A percentile compares a stretch with the other conserved stretches of the same genome.
Evolutionary conservation across 2,329 filamentous ascomycete genomes (phyloP).

Genomic region (Mycogone perniciosa): DNA sequence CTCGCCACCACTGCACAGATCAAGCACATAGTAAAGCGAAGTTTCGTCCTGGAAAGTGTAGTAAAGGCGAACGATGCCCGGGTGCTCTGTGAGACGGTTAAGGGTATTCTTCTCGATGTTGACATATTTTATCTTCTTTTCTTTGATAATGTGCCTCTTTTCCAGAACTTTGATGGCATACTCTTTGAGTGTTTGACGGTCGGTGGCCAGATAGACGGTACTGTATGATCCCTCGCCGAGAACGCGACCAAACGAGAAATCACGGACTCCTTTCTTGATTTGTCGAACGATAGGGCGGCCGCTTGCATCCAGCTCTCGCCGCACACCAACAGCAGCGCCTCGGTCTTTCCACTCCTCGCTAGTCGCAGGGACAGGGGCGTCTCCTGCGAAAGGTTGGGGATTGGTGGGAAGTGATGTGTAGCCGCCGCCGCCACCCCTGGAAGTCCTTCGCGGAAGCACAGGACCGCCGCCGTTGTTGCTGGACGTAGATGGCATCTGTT

Average conservation of each 20-base stretch:
- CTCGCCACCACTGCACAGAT: slow-evolving; percentile 87
- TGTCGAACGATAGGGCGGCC: slow-evolving; percentile 75
- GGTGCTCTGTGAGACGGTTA: slow-evolving; percentile 92
- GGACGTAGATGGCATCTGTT: neutral
- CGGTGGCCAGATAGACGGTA: slow-evolving; percentile 86
- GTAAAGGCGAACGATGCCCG: slow-evolving; percentile 91
- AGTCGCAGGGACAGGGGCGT: slow-evolving; percentile 44
- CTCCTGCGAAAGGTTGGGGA: slow-evolving; percentile 29
- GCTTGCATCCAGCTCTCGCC: slow-evolving; percentile 77
- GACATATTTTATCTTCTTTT: slow-evolving; percentile 99
- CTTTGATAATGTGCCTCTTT: slow-evolving; percentile 98
- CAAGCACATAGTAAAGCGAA: slow-evolving; percentile 93
- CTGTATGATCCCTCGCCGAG: slow-evolving; percentile 97
- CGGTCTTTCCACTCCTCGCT: slow-evolving; percentile 95
- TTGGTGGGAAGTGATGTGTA: slow-evolving; percentile 34
- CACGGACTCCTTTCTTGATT: slow-evolving; percentile 94
- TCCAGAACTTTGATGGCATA: slow-evolving; percentile 98
- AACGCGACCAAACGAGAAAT: slow-evolving; percentile 88
- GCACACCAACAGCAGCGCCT: slow-evolving; percentile 78
- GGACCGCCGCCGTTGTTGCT: neutral
- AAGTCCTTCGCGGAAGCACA: slow-evolving; percentile 68
- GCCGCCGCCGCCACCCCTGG: slow-evolving; percentile 60
- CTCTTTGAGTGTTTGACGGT: slow-evolving; percentile 88
- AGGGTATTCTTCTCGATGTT: slow-evolving; percentile 99
- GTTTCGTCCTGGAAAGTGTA: slow-evolving; percentile 98